These are phyloP conservation scores for Trametes meyenii DNA, from an alignment of 768 basidiomycete species.

Conservation along the genomic window DNA sequence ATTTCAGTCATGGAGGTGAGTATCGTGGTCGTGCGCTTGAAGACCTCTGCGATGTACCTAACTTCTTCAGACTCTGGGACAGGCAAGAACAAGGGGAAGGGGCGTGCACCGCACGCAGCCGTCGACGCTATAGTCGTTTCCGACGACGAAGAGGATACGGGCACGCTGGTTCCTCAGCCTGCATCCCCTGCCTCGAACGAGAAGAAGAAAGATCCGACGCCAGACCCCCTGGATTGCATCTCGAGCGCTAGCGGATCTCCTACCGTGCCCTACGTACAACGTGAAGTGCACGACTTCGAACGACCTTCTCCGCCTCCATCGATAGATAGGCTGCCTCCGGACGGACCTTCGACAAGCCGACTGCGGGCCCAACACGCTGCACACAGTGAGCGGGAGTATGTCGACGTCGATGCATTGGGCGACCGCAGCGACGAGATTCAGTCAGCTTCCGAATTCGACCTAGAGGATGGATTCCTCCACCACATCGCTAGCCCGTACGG, in stretches of 20 bases:
- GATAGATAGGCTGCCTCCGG: conserved; percentile 1
- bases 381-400: background rate
- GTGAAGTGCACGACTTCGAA: background rate
- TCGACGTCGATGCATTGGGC: conserved; percentile 2
- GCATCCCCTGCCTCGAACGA: background rate
- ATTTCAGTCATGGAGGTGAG: conserved; percentile 4
- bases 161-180: background rate
- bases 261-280: background rate
- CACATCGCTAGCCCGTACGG: conserved; percentile 9
- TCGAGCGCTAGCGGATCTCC: background rate
- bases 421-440: conserved; percentile 18
- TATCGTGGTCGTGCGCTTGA: background rate
- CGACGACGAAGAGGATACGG: conserved; percentile 14
- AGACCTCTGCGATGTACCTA: background rate
- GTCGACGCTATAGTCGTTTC: background rate
- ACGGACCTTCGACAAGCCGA: conserved; percentile 7
- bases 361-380: background rate
- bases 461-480: background rate
- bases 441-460: conserved; percentile 13
- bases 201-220: conserved; percentile 7
- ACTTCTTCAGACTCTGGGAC: background rate
- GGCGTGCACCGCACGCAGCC: background rate
- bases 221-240: conserved; percentile 19
- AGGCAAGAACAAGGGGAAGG: conserved; percentile 6
- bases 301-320: background rate